These are phyloP conservation scores for Kondoa malvinella DNA, from an alignment of 768 basidiomycete species.

Conservation along the genomic window DNA sequence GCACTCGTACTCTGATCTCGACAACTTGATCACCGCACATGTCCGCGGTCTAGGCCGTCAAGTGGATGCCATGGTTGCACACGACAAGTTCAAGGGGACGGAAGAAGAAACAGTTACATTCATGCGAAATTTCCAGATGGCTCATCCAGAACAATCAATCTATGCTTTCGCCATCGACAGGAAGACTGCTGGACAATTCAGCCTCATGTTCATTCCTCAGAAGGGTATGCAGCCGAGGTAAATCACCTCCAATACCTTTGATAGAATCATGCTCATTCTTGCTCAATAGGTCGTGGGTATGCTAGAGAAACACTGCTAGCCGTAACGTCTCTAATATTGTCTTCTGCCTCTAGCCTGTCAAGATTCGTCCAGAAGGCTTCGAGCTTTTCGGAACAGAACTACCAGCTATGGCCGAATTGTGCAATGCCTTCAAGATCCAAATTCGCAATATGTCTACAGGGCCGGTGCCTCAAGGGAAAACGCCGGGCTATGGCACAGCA, in stretches of 20 bases:
- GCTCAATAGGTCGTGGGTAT: constrained; percentile 5
- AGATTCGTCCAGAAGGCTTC: constrained; percentile 73
- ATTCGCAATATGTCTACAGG: neutral
- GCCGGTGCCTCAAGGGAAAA: constrained; percentile 2
- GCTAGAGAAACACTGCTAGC: neutral
- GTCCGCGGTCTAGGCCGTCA: constrained; percentile 82
- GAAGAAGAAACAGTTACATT: constrained; percentile 45
- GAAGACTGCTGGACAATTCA: constrained; percentile 80
- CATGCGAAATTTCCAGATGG: constrained; percentile 29
- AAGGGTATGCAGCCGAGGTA: constrained; percentile 13
- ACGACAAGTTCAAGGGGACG: constrained; percentile 81
- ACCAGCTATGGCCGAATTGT: constrained; percentile 76
- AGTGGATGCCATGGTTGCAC: constrained; percentile 82
- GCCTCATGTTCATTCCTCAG: constrained; percentile 50
- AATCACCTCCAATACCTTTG: neutral
- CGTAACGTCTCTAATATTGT: neutral
- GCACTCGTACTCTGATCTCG: constrained; percentile 78
- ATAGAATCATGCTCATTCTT: neutral
- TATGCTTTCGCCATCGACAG: constrained; percentile 77
- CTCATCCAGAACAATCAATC: constrained; percentile 83
- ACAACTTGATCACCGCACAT: constrained; percentile 92
- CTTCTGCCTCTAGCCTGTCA: constrained; percentile 46
- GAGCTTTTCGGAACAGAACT: constrained; percentile 78
- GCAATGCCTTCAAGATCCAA: constrained; percentile 71
- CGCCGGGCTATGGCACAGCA: constrained; percentile 45